A percentile compares a stretch with the other conserved stretches of the same genome.
These are phyloP conservation scores for Yarrowia keelungensis DNA, from an alignment of 805 yeast genomes.

Conservation along the genomic window DNA sequence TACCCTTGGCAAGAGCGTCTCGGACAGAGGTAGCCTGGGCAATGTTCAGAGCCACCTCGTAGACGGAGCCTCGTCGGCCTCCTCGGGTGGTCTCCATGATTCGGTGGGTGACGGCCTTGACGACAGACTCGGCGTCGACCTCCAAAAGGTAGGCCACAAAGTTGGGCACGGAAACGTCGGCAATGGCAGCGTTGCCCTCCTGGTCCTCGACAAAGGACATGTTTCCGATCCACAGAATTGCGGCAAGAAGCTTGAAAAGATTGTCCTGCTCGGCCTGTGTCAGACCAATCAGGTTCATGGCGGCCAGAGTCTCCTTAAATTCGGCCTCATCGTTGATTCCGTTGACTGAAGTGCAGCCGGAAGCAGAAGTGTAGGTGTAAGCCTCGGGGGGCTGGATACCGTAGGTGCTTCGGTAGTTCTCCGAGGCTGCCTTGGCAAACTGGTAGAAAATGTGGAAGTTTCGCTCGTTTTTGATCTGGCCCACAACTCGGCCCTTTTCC, in stretches of 20 bases:
- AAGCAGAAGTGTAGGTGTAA: constrained; percentile 84
- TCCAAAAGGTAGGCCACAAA: constrained; percentile 91
- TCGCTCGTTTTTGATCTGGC: constrained; percentile 89
- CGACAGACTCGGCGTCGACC: constrained; percentile 71
- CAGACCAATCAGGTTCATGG: constrained; percentile 89
- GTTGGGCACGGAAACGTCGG: constrained; percentile 89
- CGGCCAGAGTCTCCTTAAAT: constrained; percentile 77
- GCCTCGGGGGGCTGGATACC: constrained; percentile 96
- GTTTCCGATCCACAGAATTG: constrained; percentile 94
- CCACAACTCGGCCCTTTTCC: constrained; percentile 96
- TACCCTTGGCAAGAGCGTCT: constrained; percentile 93
- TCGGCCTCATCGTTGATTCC: constrained; percentile 86
- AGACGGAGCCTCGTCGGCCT: constrained; percentile 86
- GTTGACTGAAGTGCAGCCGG: constrained; percentile 84
- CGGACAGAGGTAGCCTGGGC: constrained; percentile 92
- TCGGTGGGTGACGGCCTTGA: constrained; percentile 75
- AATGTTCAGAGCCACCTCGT: constrained; percentile 89
- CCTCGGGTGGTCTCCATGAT: constrained; percentile 91
- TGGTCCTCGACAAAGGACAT: constrained; percentile 84
- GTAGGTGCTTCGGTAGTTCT: constrained; percentile 76
- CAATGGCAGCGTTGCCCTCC: constrained; percentile 80
- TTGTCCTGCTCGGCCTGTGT: constrained; percentile 84
- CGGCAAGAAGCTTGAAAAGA: constrained; percentile 82
- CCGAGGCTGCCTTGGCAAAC: constrained; percentile 89
- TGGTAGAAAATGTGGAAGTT: constrained; percentile 98